These are phyloP conservation scores for Pestalotiopsis sp. DNA, from an alignment of 2,329 filamentous ascomycete genomes.

Conservation along the genomic window DNA sequence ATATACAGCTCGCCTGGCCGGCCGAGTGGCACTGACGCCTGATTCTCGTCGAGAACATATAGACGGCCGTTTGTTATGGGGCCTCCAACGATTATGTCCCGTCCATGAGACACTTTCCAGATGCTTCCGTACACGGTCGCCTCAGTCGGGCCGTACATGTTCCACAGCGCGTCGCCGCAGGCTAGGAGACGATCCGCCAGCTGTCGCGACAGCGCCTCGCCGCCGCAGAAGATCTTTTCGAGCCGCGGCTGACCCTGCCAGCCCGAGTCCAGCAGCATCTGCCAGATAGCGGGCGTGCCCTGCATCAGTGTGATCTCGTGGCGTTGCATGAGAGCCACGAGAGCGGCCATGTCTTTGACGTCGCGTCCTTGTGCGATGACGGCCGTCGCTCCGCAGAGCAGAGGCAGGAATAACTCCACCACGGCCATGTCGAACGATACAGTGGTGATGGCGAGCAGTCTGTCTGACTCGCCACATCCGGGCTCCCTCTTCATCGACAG, in stretches of 20 bases:
- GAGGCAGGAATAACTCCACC: constrained; percentile 34
- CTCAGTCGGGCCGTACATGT: constrained; percentile 31
- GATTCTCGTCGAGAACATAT: constrained; percentile 41
- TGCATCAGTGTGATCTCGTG: constrained; percentile 35
- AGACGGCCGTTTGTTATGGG: constrained; percentile 34
- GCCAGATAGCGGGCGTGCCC: constrained; percentile 39
- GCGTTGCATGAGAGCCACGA: constrained; percentile 32
- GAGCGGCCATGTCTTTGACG: constrained; percentile 31
- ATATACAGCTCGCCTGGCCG: constrained; percentile 33
- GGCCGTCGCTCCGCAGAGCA: constrained; percentile 33
- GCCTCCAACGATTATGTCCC: constrained; percentile 25
- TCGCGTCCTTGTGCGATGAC: constrained; percentile 29
- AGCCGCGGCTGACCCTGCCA: constrained; percentile 21
- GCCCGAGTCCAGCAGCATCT: constrained; percentile 25
- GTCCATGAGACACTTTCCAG: constrained; percentile 23
- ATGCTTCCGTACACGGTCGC: constrained; percentile 27
- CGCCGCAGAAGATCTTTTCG: constrained; percentile 26
- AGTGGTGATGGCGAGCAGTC: constrained; percentile 29
- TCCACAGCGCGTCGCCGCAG: constrained; percentile 28
- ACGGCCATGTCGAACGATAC: constrained; percentile 35
- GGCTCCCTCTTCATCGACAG: constrained; percentile 25
- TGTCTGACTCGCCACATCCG: constrained; percentile 24
- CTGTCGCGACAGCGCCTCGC: constrained; percentile 25
- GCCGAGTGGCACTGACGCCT: constrained; percentile 38
- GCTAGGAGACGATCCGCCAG: constrained; percentile 31